Evolutionary conservation across 1,284 basidiomycete genomes (phyloP).

Genomic region (Gymnopus androsaceus): DNA sequence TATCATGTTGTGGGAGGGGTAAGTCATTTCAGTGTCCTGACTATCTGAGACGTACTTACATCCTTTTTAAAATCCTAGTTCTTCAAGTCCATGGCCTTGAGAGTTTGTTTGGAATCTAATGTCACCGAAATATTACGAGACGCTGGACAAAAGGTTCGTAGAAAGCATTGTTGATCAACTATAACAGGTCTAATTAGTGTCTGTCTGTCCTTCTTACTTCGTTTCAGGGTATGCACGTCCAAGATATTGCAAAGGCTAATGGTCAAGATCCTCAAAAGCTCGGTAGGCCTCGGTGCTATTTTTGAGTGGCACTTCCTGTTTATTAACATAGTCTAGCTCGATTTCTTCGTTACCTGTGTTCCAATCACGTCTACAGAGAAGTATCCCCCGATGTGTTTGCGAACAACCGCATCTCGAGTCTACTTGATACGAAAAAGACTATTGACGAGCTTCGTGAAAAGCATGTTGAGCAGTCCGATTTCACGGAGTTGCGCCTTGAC

Average conservation of each 20-base stretch:
- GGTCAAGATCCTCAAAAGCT: conserved; percentile 27
- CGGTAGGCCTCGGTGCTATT: conserved; percentile 18
- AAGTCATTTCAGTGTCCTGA: conserved; percentile 16
- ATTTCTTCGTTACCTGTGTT: conserved; percentile 29
- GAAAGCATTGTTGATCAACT: no score
- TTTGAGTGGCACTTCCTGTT: background rate
- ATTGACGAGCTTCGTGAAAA: conserved; percentile 19
- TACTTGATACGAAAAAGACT: conserved; percentile 30
- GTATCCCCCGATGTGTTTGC: conserved; percentile 31
- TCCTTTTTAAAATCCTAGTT: conserved; percentile 3
- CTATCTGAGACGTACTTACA: conserved; percentile 8
- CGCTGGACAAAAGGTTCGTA: conserved; percentile 32
- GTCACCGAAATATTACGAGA: conserved; percentile 38
- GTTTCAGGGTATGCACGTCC: conserved; percentile 27
- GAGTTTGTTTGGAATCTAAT: conserved; percentile 32
- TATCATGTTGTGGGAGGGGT: conserved; percentile 32
- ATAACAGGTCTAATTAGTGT: no score
- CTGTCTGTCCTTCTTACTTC: background rate
- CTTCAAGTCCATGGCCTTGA: conserved; percentile 24
- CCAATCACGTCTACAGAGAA: conserved; percentile 32
- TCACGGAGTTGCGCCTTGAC: no score
- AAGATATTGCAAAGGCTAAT: conserved; percentile 26
- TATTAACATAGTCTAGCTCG: conserved; percentile 21
- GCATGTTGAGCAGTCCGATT: background rate
- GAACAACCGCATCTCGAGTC: conserved; percentile 29